Base-by-base conservation (phyloP, 306 rosid genomes). In the Gleditsia sinensis region DNA sequence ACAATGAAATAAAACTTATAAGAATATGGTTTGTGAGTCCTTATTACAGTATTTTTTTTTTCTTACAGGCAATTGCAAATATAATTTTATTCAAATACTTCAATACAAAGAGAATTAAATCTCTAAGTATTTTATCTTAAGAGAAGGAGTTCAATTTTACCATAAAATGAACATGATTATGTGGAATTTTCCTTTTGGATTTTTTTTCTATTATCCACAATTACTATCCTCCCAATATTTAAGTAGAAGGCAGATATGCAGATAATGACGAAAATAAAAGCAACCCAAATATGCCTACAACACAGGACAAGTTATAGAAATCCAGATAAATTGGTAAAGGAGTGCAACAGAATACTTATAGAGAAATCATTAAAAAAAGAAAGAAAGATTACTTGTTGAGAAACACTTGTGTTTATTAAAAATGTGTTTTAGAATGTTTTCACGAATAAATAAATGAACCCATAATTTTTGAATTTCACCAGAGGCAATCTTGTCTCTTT, bases 11-110 rank as follows among this genome's bases (percentile, higher is more conserved):
- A 30, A 56, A 27, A 28, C 28, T 21, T 11, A 3, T 59, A 42
- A 70, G 54, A 54, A 9, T 32, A 14, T 16, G 50, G 37, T 9
- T 33, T 51, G 53, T 48, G 7, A 58, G 10, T 43, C 21, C 67
- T 50, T 63, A 74, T 43, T 30, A 6, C 69, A 1, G 36, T 81
- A 33, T 25, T 48, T 2, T 50, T n/a, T n/a, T n/a, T 51, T 69
- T 72, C 76, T 82, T 75, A 53, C 94, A 94, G 98, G 97, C 88
- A 43, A 85, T 94, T 57, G 97, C 97, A 25, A 92, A 89, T 54
- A 89, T 91, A 62, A 62, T 91, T 75, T 81, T 85, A 66, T 66
- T 74, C 39, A 89, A 82, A 67, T 77, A 88, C 81, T 88, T 85
- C 86, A 74, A 27, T 42, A 42, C 84, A 43, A 64, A 79, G 70